Evolutionary conservation across 345 rosid species (phyloP).

Genomic region (Gossypium bickii): DNA sequence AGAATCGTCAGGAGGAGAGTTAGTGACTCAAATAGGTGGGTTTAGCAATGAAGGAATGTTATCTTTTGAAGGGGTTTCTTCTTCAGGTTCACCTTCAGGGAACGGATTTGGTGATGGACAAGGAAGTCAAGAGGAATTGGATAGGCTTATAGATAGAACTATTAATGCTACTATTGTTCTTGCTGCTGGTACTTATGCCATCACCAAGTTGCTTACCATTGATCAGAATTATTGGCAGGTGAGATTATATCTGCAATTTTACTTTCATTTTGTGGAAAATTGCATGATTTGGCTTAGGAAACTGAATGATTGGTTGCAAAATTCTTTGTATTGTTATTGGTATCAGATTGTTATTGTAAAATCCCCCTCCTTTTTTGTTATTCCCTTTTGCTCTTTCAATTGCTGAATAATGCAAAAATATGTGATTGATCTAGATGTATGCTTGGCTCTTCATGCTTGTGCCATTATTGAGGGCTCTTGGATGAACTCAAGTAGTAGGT

Average conservation of each 20-base stretch:
- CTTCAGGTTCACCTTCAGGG: constrained; percentile 38
- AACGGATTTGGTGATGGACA: constrained; percentile 29
- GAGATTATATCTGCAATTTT: constrained; percentile 19
- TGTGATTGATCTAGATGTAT: neutral
- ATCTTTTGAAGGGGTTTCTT: constrained; percentile 75
- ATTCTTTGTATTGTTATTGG: neutral
- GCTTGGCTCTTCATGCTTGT: neutral
- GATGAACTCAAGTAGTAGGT: too few relatives aligned
- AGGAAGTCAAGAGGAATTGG: constrained; percentile 37
- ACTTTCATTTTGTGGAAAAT: neutral
- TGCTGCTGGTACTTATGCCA: constrained; percentile 75
- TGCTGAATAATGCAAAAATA: neutral
- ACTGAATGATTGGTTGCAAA: neutral
- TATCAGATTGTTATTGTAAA: neutral
- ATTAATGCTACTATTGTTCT: constrained; percentile 77
- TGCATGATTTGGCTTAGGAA: neutral
- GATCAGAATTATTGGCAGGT: constrained; percentile 94
- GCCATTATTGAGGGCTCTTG: too few relatives aligned
- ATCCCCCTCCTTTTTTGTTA: neutral
- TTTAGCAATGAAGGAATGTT: constrained; percentile 58
- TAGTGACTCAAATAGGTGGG: constrained; percentile 56
- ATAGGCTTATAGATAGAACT: constrained; percentile 57
- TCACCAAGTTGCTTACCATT: constrained; percentile 83
- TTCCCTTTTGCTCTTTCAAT: neutral
- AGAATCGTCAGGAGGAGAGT: constrained; percentile 30